A percentile compares a stretch with the other conserved stretches of the same genome.
Conservation (phyloP, 2,329 filamentous ascomycete genomes). For the Fusarium coicis region DNA sequence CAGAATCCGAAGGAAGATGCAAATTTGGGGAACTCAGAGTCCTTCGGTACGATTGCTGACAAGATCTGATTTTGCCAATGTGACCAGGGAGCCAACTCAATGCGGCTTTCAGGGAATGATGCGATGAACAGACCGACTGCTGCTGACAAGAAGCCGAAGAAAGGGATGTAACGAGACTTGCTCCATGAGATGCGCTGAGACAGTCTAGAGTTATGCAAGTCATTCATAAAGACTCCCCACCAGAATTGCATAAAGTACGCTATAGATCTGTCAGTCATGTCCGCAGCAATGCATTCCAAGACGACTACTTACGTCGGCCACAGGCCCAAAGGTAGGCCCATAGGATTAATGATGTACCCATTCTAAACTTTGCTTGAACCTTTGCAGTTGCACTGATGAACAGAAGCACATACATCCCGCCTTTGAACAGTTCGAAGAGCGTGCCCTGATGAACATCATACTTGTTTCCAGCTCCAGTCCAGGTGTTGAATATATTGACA, state of each 20-base stretch:
- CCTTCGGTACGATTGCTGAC: not conserved
- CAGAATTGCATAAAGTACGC: not conserved
- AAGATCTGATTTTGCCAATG: not conserved
- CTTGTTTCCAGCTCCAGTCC: not conserved
- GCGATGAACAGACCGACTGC: not conserved
- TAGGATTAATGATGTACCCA: not conserved
- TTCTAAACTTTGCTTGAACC: not conserved
- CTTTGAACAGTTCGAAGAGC: not conserved
- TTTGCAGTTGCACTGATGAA: not conserved
- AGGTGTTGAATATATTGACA: not conserved
- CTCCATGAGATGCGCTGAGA: not conserved
- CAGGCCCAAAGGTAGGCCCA: not conserved
- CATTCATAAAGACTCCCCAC: not conserved
- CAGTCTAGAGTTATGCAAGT: not conserved
- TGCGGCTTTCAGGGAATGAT: not conserved
- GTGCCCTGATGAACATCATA: not conserved
- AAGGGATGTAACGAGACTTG: not conserved
- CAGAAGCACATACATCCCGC: not conserved
- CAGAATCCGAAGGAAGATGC: not conserved
- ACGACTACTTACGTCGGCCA: not conserved
- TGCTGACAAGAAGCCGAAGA: not conserved
- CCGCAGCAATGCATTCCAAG: rapidly evolving
- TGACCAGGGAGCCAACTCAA: not conserved
- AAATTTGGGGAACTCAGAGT: not conserved
- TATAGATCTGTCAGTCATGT: not conserved